Evolutionary conservation across 495 filamentous ascomycete genomes (phyloP), one percentile per base, ranked within the genome.

Genomic region (Thozetella sp.): DNA sequence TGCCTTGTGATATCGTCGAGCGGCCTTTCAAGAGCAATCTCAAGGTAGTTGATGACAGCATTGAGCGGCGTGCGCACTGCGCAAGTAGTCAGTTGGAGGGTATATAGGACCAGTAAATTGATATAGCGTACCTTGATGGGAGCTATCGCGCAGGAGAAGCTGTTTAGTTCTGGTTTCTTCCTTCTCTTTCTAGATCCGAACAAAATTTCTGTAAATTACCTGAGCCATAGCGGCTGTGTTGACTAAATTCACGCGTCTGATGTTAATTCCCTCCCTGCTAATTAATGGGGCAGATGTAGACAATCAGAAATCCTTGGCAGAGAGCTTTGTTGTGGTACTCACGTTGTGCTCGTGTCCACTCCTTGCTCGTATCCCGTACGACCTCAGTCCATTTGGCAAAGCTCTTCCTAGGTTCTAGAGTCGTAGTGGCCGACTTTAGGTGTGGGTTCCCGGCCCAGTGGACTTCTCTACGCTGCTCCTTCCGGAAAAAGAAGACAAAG

Each of bases 401-500:
- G 63, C 86, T 89, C 59, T 84, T 86, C 23, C 89, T 68, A 4
- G 88, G 88, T 67, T 90, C 87, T 0, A 91, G 74, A 61, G 83
- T 90, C 13, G 80, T 85, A 58, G 83, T 76, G 12, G 86, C 88
- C 3, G 84, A 86, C 61, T 79, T 75, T 62, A 81, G 81, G 52
- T 84, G 90, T 0, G 91, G 91, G 66, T 92, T 93, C 11, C 92
- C 92, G 3, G 90, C 92, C 91, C 91, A 93, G 72, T 88, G 90
- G 15, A 93, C 89, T 66, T 92, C 85, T 19, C 82, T 85, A 10
- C 89, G 59, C 59, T 92, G 88, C 1, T 87, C 86, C 54, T 82
- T 88, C 3, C 91, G 83, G 72, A 93, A 93, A 63, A 95, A 93
- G 0, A 91, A 88, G 46, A 95, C 93, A 63, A 93, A 94, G 62